Percentiles rank a stretch among this genome's conserved stretches.
These are phyloP conservation scores for Stenocarpella maydis DNA, from an alignment of 2,329 filamentous ascomycete genomes.

Conservation along the genomic window DNA sequence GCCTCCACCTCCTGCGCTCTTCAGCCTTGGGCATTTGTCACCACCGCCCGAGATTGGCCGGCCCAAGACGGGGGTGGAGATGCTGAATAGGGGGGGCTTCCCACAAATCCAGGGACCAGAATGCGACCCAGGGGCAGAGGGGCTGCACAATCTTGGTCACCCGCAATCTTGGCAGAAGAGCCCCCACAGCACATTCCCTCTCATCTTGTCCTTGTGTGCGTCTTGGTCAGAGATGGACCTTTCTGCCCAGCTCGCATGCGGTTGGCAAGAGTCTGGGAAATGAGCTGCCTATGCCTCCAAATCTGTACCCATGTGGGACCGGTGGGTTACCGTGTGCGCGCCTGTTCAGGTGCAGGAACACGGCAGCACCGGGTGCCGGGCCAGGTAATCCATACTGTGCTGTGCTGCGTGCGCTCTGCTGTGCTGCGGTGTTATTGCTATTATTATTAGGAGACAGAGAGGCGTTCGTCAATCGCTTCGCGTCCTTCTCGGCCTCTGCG, in stretches of 20 bases:
- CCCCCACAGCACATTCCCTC: slow-evolving; percentile 28
- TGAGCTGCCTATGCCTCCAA: slow-evolving; percentile 15
- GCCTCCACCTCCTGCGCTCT: background rate
- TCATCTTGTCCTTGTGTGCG: slow-evolving; percentile 28
- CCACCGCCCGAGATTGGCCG: slow-evolving; percentile 21
- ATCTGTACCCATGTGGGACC: background rate
- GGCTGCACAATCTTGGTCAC: slow-evolving; percentile 26
- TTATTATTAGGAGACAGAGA: slow-evolving; percentile 12
- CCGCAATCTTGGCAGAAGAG: slow-evolving; percentile 18
- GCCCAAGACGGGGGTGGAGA: slow-evolving; percentile 20
- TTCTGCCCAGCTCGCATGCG: slow-evolving; percentile 7
- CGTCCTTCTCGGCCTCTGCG: slow-evolving; percentile 23
- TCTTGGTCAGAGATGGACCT: slow-evolving; percentile 23
- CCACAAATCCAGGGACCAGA: slow-evolving; percentile 30
- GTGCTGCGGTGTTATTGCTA: background rate
- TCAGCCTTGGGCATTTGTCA: slow-evolving; percentile 18
- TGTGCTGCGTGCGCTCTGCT: background rate
- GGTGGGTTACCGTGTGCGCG: background rate
- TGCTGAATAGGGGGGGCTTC: slow-evolving; percentile 26
- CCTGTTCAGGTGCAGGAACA: background rate
- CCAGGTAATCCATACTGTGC: no score
- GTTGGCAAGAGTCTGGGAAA: slow-evolving; percentile 24
- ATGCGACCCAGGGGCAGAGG: slow-evolving; percentile 17
- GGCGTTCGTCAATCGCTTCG: slow-evolving; percentile 24
- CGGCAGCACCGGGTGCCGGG: background rate